phyloP scores from a whole-genome alignment of 768 basidiomycete genomes.

The Tulasnella sp. region DNA sequence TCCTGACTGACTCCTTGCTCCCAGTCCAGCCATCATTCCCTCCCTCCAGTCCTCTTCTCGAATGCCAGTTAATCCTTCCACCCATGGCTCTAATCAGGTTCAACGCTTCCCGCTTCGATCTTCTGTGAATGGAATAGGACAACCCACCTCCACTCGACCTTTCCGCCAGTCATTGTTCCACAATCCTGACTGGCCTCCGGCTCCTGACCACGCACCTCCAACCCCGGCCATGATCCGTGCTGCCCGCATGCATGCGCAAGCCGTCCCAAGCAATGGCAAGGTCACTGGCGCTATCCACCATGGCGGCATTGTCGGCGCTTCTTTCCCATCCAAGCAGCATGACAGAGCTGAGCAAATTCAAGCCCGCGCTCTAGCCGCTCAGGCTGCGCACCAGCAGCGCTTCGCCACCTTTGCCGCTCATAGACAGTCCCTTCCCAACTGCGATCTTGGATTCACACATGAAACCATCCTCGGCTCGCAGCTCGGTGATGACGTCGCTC shows the following conservation, averaged over 20 bases:
- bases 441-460: neutral
- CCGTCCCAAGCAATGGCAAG: neutral
- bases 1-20: neutral
- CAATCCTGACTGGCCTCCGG: slow-evolving; percentile 21
- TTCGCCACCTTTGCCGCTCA: neutral
- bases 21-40: slow-evolving; percentile 7
- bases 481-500: neutral
- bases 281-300: neutral
- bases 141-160: neutral
- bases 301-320: neutral
- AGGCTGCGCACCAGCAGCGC: slow-evolving; percentile 25
- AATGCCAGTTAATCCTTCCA: slow-evolving; percentile 13
- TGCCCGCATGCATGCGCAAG: slow-evolving; percentile 11
- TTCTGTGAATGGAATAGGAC: neutral
- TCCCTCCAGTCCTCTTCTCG: slow-evolving; percentile 7
- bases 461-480: neutral
- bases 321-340: neutral
- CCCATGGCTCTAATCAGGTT: slow-evolving; percentile 10
- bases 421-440: neutral
- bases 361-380: slow-evolving; percentile 24
- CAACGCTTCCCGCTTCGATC: slow-evolving; percentile 20
- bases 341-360: slow-evolving; percentile 22
- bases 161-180: slow-evolving; percentile 15
- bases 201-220: slow-evolving; percentile 10
- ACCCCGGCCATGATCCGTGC: slow-evolving; percentile 23